Evolutionary conservation across 768 basidiomycete genomes (phyloP).

Genomic region (Calocera viscosa): DNA sequence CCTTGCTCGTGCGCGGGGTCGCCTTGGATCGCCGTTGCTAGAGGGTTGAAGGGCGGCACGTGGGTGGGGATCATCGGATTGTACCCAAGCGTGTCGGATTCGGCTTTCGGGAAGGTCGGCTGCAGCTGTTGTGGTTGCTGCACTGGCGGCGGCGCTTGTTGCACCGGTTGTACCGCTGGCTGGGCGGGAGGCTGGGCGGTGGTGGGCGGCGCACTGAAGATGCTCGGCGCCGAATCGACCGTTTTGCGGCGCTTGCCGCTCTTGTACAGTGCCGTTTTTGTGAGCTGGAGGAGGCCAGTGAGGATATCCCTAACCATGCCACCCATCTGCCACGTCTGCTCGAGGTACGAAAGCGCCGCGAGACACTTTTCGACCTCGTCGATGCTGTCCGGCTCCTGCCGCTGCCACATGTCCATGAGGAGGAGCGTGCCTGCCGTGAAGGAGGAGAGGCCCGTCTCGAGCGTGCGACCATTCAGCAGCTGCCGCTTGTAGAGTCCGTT

Average conservation of each 20-base stretch:
- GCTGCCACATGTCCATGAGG: constrained; percentile 7
- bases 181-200: background rate
- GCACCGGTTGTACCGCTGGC: background rate
- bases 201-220: background rate
- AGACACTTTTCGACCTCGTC: constrained; percentile 1
- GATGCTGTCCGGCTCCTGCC: background rate
- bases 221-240: background rate
- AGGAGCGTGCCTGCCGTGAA: constrained; percentile 5
- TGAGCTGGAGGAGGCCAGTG: background rate
- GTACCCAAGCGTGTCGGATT: background rate
- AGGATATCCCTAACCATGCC: constrained; percentile 5
- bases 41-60: background rate
- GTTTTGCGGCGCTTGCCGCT: background rate
- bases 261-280: background rate
- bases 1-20: background rate
- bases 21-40: background rate
- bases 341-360: background rate
- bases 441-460: constrained; percentile 3
- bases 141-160: background rate
- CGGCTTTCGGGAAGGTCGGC: background rate
- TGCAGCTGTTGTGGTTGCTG: background rate
- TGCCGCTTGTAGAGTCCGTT: background rate
- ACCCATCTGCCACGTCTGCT: constrained; percentile 5
- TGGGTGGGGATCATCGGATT: background rate
- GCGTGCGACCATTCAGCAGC: background rate